Evolutionary conservation across 305 asterid genomes (phyloP), one percentile per base, ranked within the genome.

Genomic region (Fraxinus ornus): DNA sequence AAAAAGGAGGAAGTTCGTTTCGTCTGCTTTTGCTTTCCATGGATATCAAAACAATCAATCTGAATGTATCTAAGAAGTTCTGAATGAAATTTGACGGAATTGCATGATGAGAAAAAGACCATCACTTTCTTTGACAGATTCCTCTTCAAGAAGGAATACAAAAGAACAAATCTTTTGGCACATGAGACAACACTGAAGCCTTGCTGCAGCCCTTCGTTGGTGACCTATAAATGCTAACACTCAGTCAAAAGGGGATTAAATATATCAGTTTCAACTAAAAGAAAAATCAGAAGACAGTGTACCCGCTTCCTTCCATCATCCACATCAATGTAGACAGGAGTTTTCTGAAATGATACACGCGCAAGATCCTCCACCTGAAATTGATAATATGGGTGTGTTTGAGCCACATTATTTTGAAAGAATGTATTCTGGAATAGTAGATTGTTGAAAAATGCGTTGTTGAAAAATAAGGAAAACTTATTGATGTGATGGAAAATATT

Each of bases 361-460:
- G 92, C 99, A 88, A 96, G 99, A 92, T 94, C 98, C 89, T 91
- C 97, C 76, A 96, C 98, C 99, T 96, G 88, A 84, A 88, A 86
- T 62, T 35, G 73, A 84, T 68, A 75, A 78, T 26, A 77, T 30
- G 30, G 30, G 30, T 26, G 2, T 1, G 30, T 26, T 26, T 26
- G 30, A 26, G 30, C 30, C 30, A 26, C 30, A 26, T 26, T 26
- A 26, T 26, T 26, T 26, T 26, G 30, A 26, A 26, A 26, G 30
- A 26, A 26, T 26, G 30, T 26, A 26, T 26, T 26, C 30, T 26
- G 30, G 2, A 26, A 26, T 26, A 26, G 30, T 26, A 26, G 30
- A 26, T 26, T 26, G 30, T 26, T 26, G 30, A 26, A 26, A 0
- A 26, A 26, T 26, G 2, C 1, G 2, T 26, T 1, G 2, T 26